phyloP scores from a whole-genome alignment of 2,329 filamentous ascomycete genomes.

The Sphaerulina populicola region DNA sequence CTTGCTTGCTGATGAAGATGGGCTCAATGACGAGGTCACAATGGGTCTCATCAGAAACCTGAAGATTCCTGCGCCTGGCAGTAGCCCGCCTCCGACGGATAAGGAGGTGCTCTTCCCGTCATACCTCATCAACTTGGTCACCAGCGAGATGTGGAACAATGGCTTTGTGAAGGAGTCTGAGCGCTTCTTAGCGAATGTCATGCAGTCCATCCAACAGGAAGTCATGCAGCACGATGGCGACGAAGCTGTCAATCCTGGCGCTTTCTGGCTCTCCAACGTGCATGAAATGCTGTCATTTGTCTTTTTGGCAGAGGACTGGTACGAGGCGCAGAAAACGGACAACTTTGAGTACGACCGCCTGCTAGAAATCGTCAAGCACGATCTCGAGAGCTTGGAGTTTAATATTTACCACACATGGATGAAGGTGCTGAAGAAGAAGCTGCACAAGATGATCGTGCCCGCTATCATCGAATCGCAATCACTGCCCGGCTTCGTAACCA shows the following conservation, averaged over 20 bases:
- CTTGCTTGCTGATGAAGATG: slow-evolving; percentile 88
- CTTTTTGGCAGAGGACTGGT: slow-evolving; percentile 98
- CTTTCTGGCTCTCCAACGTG: slow-evolving; percentile 98
- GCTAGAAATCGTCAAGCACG: slow-evolving; percentile 97
- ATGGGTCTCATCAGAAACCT: slow-evolving; percentile 93
- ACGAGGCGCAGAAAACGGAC: slow-evolving; percentile 97
- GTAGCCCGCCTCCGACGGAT: slow-evolving; percentile 83
- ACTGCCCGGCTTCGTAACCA: slow-evolving; percentile 94
- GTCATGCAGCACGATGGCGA: slow-evolving; percentile 99
- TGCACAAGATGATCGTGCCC: slow-evolving; percentile 99
- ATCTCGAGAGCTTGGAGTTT: slow-evolving; percentile 95
- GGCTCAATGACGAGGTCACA: slow-evolving; percentile 91
- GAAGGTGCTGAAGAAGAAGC: slow-evolving; percentile 98
- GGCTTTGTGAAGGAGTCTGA: slow-evolving; percentile 99
- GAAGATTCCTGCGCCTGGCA: slow-evolving; percentile 84
- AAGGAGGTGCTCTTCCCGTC: slow-evolving; percentile 98
- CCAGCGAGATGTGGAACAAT: slow-evolving; percentile 99
- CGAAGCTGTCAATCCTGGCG: slow-evolving; percentile 90
- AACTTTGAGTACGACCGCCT: slow-evolving; percentile 98
- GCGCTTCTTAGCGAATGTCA: slow-evolving; percentile 95
- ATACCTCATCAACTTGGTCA: slow-evolving; percentile 97
- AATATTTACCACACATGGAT: slow-evolving; percentile 99
- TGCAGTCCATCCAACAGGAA: slow-evolving; percentile 99
- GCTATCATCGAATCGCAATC: slow-evolving; percentile 99
- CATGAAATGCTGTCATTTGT: slow-evolving; percentile 99